Evolutionary conservation across 441 rosid genomes (phyloP), one percentile per base, ranked within the genome.

Genomic region (Aquilaria agallochum): DNA sequence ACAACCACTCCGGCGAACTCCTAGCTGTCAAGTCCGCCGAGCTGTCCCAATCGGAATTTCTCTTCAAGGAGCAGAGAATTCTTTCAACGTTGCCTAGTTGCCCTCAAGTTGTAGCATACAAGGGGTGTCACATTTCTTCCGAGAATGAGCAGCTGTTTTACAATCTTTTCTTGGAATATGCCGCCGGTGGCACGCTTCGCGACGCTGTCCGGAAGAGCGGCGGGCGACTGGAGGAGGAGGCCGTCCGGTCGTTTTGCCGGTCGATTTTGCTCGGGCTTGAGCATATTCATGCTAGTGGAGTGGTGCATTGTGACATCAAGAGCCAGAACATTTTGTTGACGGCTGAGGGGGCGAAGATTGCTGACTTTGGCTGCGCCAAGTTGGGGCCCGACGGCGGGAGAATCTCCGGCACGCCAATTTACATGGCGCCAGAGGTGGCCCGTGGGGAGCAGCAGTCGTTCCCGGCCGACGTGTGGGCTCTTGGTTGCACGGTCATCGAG

Each of bases 401-500:
- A 4, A 58, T 78, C 0, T 72, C 73, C 1, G 94, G 96, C 9
- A 85, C 97, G 10, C 94, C 94, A 12, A 60, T 74, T 11, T 84
- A 68, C 74, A 88, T 91, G 97, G 87, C 97, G 11, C 95, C 97
- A n/a, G 97, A 88, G 76, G 90, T 73, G 79, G 94, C 92, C 57
- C 90, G 94, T 15, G 90, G 87, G 0, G 85, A 81, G 5, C 64
- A 67, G 9, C 97, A 87, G 60, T 80, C 83, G 34, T 80, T 63
- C 62, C 61, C 89, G 11, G 77, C 90, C 36, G 96, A 89, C 59
- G 70, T 88, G 40, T 88, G 97, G 96, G 85, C 92, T n/a, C 78
- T 88, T 6, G 97, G 94, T 8, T 87, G 90, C 45, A 72, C 88
- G 0, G 67, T 82, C 8, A 46, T 84, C 4, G 83, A 87, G 78